Evolutionary conservation across 106 monocot species (phyloP).

Genomic region (Iris macrosiphon): DNA sequence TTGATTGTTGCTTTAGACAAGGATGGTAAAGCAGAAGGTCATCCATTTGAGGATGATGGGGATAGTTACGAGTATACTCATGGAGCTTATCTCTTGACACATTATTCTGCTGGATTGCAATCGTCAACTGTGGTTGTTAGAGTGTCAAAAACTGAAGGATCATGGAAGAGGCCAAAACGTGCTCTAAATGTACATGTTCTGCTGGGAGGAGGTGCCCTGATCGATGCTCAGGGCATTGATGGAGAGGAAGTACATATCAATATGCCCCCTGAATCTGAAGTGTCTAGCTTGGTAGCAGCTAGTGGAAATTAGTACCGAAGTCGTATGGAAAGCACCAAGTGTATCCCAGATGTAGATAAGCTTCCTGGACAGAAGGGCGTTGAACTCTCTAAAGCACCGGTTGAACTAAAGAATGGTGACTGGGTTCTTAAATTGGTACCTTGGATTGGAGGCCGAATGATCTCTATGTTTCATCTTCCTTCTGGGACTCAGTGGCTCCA

Average conservation of each 20-base stretch:
- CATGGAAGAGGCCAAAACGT: conserved; percentile 64
- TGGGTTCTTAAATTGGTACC: conserved; percentile 83
- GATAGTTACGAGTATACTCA: conserved; percentile 84
- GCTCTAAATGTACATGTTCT: conserved; percentile 55
- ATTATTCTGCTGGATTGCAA: conserved; percentile 70
- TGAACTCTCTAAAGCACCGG: conserved; percentile 57
- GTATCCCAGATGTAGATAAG: conserved; percentile 48
- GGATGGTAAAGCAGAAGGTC: conserved; percentile 81
- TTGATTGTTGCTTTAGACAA: conserved; percentile 74
- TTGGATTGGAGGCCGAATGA: conserved; percentile 88
- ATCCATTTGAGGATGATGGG: conserved; percentile 84
- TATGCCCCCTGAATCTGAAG: conserved; percentile 65
- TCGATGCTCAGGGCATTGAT: conserved; percentile 58
- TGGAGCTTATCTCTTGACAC: conserved; percentile 64
- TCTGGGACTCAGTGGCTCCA: conserved; percentile 82
- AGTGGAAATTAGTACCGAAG: conserved; percentile 51
- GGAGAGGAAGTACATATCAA: conserved; percentile 65
- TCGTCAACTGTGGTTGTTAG: conserved; percentile 68
- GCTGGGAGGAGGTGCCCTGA: conserved; percentile 78
- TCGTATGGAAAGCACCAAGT: conserved; percentile 44
- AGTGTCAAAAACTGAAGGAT: conserved; percentile 75
- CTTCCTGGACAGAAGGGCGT: conserved; percentile 35
- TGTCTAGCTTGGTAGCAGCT: conserved; percentile 39
- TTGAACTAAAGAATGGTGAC: conserved; percentile 75
- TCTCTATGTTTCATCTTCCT: conserved; percentile 86